Percentiles rank a stretch among this genome's conserved stretches.
Evolutionary conservation across 306 rosid species (phyloP).

Genomic region (Leucaena leucocephala): DNA sequence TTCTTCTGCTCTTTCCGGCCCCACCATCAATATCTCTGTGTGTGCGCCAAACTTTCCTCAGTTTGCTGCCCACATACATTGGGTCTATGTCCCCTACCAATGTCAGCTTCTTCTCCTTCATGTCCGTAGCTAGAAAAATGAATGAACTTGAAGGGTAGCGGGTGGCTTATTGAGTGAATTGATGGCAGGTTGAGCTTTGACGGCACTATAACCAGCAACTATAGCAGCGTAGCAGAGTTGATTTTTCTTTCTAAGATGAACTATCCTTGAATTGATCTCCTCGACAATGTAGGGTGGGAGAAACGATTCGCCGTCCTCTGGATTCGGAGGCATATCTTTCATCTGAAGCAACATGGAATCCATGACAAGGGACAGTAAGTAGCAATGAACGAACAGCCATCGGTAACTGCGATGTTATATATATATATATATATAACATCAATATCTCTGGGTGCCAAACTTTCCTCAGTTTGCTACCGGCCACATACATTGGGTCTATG

Average conservation of each 20-base stretch:
- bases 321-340: constrained; percentile 28
- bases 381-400: neutral
- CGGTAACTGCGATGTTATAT: neutral
- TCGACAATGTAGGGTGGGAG: constrained; percentile 35
- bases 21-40: too few relatives aligned
- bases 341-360: neutral
- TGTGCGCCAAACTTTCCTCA: too few relatives aligned
- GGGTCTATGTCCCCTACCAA: too few relatives aligned
- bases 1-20: too few relatives aligned
- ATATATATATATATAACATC: too few relatives aligned
- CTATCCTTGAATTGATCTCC: constrained; percentile 11
- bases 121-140: too few relatives aligned
- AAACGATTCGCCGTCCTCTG: constrained; percentile 32
- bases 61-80: too few relatives aligned
- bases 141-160: too few relatives aligned
- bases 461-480: too few relatives aligned
- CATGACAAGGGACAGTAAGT: neutral
- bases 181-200: neutral
- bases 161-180: neutral
- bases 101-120: too few relatives aligned
- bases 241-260: neutral
- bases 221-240: neutral
- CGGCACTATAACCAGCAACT: neutral
- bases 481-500: too few relatives aligned
- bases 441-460: too few relatives aligned